These are phyloP conservation scores for Avena atlantica DNA, from an alignment of 176 grass and related monocot species.

Conservation along the genomic window DNA sequence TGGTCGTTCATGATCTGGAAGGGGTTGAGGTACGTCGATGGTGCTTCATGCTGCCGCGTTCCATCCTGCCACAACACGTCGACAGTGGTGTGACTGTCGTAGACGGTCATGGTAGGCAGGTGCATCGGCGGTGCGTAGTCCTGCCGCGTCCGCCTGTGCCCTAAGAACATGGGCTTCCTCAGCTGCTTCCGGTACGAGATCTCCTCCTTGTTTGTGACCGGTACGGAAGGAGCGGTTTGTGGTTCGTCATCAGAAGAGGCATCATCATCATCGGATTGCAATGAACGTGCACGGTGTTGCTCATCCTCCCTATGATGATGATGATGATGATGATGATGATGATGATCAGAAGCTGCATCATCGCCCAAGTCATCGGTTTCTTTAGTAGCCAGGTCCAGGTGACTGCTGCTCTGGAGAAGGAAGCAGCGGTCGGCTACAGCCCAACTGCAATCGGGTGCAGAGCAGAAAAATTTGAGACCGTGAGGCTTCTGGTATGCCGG, in stretches of 20 bases:
- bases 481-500: not conserved
- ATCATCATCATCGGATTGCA: too few species aligned
- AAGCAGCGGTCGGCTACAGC: not conserved
- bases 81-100: not conserved
- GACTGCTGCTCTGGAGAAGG: too few species aligned
- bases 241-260: too few species aligned
- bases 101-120: not conserved
- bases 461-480: not conserved
- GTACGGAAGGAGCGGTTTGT: too few species aligned
- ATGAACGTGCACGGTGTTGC: too few species aligned
- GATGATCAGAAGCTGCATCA: too few species aligned
- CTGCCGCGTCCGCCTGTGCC: too few species aligned
- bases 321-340: too few species aligned
- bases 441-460: not conserved
- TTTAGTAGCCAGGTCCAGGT: too few species aligned
- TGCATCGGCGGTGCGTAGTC: not conserved
- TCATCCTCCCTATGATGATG: too few species aligned
- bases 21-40: not conserved
- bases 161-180: not conserved
- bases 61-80: not conserved
- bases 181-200: not conserved
- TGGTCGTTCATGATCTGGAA: not conserved
- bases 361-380: too few species aligned
- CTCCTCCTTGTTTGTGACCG: not conserved
- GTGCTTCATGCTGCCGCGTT: not conserved